phyloP scores from a whole-genome alignment of 768 basidiomycete genomes.

The Xerocomellus chrysenteron region DNA sequence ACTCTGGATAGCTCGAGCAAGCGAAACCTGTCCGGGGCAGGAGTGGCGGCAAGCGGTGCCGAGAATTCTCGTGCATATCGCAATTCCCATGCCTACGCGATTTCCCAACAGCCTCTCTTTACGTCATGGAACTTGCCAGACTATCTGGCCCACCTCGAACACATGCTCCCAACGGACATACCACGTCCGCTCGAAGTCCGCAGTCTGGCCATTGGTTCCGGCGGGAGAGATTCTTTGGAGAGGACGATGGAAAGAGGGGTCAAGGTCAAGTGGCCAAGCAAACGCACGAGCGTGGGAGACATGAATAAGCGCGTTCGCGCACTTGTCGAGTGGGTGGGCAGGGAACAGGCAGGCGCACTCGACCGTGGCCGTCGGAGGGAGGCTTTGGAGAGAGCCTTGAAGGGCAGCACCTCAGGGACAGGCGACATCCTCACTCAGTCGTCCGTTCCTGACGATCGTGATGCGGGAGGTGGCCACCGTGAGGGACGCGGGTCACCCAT shows the following conservation, averaged over 20 bases:
- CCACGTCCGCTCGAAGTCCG: constrained; percentile 77
- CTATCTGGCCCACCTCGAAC: constrained; percentile 84
- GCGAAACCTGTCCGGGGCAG: constrained; percentile 45
- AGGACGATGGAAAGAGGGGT: constrained; percentile 72
- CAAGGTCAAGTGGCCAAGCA: constrained; percentile 90
- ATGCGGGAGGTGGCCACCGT: constrained; percentile 7
- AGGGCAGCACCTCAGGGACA: constrained; percentile 8
- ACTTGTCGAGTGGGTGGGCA: constrained; percentile 91
- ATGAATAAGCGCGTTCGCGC: constrained; percentile 94
- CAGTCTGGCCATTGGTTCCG: constrained; percentile 41
- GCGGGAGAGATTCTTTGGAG: constrained; percentile 55
- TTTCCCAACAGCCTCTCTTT: constrained; percentile 74
- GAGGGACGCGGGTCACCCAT: constrained; percentile 30
- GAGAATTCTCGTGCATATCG: constrained; percentile 68
- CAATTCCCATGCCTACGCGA: constrained; percentile 76
- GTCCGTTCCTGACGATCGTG: constrained; percentile 17
- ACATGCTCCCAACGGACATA: constrained; percentile 73
- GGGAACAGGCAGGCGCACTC: constrained; percentile 75
- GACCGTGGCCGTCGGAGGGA: constrained; percentile 70
- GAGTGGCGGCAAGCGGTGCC: constrained; percentile 36
- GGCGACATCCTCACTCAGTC: constrained; percentile 4
- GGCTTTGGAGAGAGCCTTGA: constrained; percentile 59
- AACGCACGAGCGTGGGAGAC: constrained; percentile 93
- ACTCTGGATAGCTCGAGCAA: constrained; percentile 48
- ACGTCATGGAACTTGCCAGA: constrained; percentile 93